Base-by-base conservation (phyloP, 1,139 yeast genomes). In the Suhomyces chickasaworum region DNA sequence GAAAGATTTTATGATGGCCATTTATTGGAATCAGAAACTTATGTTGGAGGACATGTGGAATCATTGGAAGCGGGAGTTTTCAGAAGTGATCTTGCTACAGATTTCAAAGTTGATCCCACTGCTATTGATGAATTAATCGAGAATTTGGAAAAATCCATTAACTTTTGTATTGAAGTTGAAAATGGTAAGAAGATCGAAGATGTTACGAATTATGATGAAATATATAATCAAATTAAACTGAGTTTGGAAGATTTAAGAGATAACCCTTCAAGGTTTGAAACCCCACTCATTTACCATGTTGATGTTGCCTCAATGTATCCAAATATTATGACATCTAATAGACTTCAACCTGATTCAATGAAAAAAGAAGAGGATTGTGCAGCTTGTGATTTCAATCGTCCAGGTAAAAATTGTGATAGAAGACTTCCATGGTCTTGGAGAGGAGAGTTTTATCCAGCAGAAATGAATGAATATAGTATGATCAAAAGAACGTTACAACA, bases 251-350 rank as follows among this genome's bases (percentile, higher is more conserved):
- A 77, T 6, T 66, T 95, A 46, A 83, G 81, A 51, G 65, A 74
- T 2, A 75, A 77, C 30, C 93, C 95, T 0, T 71, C 71, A 32
- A 73, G 98, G 55, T 65, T 68, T 9, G 99, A 93, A 59, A 73
- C 73, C 7, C 99, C 99, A 0, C 73, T 89, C 33, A 95, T 95
- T 54, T 95, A 95, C 60, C 99, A 95, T 64, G 97, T 95, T 35
- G 99, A 95, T 72, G 99, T 95, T 45, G 98, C 99, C 0, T 93
- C 99, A 0, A 95, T 95, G 99, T 95, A 95, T 61, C 99, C 99
- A 3, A 93, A 95, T 63, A 95, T 95, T 60, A 95, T 95, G 98
- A 89, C 97, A 3, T 88, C 99, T 0, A 95, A 95, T 67, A 82
- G 99, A 61, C 74, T 95, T 45, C 99, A 95, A 64, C 99, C 99